phyloP scores from a whole-genome alignment of 1,139 yeast species.

The Pichiaceae sp. region DNA sequence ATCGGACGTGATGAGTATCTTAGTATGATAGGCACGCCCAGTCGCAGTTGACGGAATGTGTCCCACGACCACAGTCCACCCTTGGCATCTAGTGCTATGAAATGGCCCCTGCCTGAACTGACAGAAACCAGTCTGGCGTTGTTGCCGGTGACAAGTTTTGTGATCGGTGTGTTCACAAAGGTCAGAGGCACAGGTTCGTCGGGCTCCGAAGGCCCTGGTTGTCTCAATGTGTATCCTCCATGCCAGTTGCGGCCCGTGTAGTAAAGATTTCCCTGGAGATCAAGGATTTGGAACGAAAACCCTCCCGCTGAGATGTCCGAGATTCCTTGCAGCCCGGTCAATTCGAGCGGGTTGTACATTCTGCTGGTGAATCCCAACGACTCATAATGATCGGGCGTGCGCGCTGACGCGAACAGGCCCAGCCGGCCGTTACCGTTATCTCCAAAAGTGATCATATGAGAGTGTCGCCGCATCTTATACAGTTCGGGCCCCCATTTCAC shows the following conservation, averaged over 20 bases:
- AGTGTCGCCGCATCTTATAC: slow-evolving; percentile 23
- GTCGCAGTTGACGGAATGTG: slow-evolving; percentile 23
- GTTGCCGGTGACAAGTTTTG: background rate
- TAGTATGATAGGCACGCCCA: slow-evolving; percentile 36
- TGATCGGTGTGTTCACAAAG: background rate
- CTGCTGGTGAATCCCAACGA: background rate
- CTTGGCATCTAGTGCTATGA: slow-evolving; percentile 50
- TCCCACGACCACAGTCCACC: slow-evolving; percentile 62
- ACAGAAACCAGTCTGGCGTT: slow-evolving; percentile 35
- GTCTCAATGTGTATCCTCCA: slow-evolving; percentile 28
- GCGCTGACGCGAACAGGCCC: slow-evolving; percentile 5
- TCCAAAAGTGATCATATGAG: slow-evolving; percentile 55
- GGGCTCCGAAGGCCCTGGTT: slow-evolving; percentile 20
- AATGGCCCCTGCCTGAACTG: slow-evolving; percentile 60
- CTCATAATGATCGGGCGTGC: background rate
- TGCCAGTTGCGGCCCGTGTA: slow-evolving; percentile 44
- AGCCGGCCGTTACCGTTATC: slow-evolving; percentile 27
- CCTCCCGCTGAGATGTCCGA: slow-evolving; percentile 61
- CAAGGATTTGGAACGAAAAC: slow-evolving; percentile 53
- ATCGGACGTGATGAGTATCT: slow-evolving; percentile 4
- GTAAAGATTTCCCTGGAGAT: slow-evolving; percentile 44
- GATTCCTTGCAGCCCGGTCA: slow-evolving; percentile 3
- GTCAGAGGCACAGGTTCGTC: background rate
- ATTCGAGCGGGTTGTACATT: background rate
- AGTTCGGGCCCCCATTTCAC: slow-evolving; percentile 23